Conservation (phyloP, 257 asterid genomes). For the Solanum medicagineum region DNA sequence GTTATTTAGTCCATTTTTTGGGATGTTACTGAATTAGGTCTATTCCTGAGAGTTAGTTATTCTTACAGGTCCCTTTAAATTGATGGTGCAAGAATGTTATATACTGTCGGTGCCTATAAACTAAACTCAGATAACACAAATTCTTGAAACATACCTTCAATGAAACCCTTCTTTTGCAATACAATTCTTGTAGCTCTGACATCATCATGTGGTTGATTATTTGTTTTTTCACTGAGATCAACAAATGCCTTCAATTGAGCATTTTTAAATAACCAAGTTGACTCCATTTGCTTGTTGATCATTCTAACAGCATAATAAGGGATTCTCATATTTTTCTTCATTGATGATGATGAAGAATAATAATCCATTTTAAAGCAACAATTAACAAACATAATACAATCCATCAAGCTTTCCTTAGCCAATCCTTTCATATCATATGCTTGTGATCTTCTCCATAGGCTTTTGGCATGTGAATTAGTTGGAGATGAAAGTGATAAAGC, state of each 20-base stretch:
- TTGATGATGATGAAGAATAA: not conserved
- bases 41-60: not conserved
- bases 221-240: not conserved
- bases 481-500: slow-evolving; percentile 67
- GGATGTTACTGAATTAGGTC: not conserved
- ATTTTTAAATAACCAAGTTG: slow-evolving; percentile 53
- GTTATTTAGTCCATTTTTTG: not conserved
- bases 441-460: slow-evolving; percentile 74
- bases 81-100: not conserved
- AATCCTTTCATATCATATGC: slow-evolving; percentile 78
- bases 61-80: not conserved
- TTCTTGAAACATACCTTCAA: slow-evolving; percentile 17
- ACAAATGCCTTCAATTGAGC: slow-evolving; percentile 19
- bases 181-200: not conserved
- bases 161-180: slow-evolving; percentile 16
- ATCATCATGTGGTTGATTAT: not conserved
- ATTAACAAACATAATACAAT: slow-evolving; percentile 46
- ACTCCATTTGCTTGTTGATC: slow-evolving; percentile 74
- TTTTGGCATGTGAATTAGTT: slow-evolving; percentile 53
- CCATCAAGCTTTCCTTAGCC: slow-evolving; percentile 83
- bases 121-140: not conserved
- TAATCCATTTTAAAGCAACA: slow-evolving; percentile 20
- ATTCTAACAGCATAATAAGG: slow-evolving; percentile 50
- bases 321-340: slow-evolving; percentile 14
- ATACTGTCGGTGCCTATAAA: not conserved